Evolutionary conservation across 305 asterid species (phyloP).

Genomic region (Rubia tinctorum): DNA sequence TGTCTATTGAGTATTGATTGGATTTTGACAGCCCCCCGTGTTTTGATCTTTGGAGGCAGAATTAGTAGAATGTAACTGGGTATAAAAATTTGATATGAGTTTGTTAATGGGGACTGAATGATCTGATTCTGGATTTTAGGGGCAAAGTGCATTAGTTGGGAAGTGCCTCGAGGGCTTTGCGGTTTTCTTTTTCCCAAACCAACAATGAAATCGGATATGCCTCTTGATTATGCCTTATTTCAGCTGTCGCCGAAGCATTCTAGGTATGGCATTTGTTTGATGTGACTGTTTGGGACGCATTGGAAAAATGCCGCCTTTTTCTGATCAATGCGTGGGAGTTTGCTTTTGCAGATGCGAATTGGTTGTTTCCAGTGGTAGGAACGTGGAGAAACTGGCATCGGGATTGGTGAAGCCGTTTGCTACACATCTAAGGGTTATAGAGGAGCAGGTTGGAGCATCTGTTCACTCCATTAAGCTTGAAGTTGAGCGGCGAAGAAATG

Average conservation of each 20-base stretch:
- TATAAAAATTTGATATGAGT: constrained; percentile 1
- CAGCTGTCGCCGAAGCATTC: constrained; percentile 86
- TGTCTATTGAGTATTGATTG: background rate
- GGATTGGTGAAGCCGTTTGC: constrained; percentile 89
- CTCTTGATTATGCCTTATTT: constrained; percentile 82
- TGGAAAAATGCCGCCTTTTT: constrained; percentile 11
- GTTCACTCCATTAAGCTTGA: constrained; percentile 81
- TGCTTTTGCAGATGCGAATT: constrained; percentile 71
- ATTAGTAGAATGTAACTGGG: constrained; percentile 12
- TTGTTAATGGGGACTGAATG: constrained; percentile 10
- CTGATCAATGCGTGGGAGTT: constrained; percentile 14
- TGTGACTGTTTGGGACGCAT: constrained; percentile 7
- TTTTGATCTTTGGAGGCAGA: constrained; percentile 9
- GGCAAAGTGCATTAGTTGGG: constrained; percentile 31
- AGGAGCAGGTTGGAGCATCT: constrained; percentile 71
- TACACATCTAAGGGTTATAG: constrained; percentile 70
- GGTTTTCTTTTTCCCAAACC: constrained; percentile 23
- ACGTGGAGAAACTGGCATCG: constrained; percentile 83
- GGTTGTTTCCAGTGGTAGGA: constrained; percentile 67
- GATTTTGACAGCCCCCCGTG: background rate
- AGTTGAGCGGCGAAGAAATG: constrained; percentile 49
- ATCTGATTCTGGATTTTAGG: constrained; percentile 19
- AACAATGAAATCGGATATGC: constrained; percentile 60
- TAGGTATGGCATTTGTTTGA: constrained; percentile 40
- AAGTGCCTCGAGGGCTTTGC: constrained; percentile 17